Evolutionary conservation across 495 filamentous ascomycete species (phyloP).

Genomic region (Lasiosphaeria ovina): DNA sequence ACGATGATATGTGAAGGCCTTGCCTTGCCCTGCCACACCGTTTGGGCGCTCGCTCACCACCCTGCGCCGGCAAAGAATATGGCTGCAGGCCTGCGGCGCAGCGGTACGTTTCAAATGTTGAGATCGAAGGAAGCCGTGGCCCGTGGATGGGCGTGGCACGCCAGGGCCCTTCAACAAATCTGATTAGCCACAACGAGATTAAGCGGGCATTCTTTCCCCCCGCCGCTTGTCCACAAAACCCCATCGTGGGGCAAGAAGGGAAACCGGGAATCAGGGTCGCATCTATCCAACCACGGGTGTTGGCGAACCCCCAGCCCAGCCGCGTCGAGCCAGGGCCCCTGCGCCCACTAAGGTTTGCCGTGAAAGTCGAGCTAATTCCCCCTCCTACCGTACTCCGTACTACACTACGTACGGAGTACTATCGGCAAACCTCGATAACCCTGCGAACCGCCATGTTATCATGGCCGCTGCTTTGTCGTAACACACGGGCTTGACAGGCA

Average conservation of each 20-base stretch:
- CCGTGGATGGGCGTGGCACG: conserved; percentile 1
- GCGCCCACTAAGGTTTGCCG: conserved; percentile 13
- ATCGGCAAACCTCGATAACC: neutral
- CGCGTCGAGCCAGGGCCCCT: conserved; percentile 20
- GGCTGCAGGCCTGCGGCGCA: neutral
- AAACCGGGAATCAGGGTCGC: conserved; percentile 40
- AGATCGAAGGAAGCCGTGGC: neutral
- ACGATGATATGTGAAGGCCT: too few relatives aligned
- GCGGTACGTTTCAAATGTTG: neutral
- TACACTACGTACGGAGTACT: too few relatives aligned
- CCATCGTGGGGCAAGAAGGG: conserved; percentile 23
- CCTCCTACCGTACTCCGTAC: too few relatives aligned
- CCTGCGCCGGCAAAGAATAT: neutral
- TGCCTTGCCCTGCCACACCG: neutral
- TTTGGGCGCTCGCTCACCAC: neutral
- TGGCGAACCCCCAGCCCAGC: conserved; percentile 22
- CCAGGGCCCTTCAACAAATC: neutral
- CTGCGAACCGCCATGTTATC: conserved; percentile 1
- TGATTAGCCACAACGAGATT: conserved; percentile 12
- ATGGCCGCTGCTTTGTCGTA: conserved; percentile 1
- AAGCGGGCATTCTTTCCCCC: conserved; percentile 24
- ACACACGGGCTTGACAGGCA: neutral
- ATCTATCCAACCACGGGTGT: conserved; percentile 33
- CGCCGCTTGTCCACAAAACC: conserved; percentile 1
- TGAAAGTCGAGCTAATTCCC: neutral